Evolutionary conservation across 306 rosid genomes (phyloP), one percentile per base, ranked within the genome.

Genomic region (Quercus agrifolia): DNA sequence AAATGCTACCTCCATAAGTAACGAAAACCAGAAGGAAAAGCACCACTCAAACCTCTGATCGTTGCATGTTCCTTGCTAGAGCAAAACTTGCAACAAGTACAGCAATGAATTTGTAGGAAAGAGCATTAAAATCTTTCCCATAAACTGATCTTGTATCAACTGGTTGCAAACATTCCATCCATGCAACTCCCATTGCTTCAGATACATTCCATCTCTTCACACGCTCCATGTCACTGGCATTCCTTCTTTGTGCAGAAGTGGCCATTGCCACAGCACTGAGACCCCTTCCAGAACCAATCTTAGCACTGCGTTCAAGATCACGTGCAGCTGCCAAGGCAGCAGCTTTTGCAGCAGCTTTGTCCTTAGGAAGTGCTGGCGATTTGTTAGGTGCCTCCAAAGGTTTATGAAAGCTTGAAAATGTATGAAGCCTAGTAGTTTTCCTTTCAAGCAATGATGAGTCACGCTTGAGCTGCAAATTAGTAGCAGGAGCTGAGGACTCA

Each of bases 221-320:
- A 49, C 98, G 98, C 71, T 93, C 97, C 91, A 78, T 83, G 86
- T 95, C 98, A 85, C 98, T 80, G 67, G 83, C 88, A 83, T 27
- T 91, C 85, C 99, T 89, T 86, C 99, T 71, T 80, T 93, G 97
- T 71, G 96, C 93, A 82, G 99, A 95, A 30, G 99, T 95, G 82
- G 99, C 99, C 99, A 95, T 95, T 71, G 99, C 99, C 80, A 95
- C 94, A 62, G 99, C 99, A 83, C 96, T 91, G 74, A 95, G 98
- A 75, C 99, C 99, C 85, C 98, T 88, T 79, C 99, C 99, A 68
- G 99, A 91, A 83, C 99, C 99, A 76, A 95, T 88, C 85, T 89
- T 90, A 56, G 93, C 86, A 87, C 88, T 84, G 61, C 99, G 96
- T 69, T 95, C 92, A 68, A 82, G 83, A 87, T 95, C 94, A 79